Conservation (phyloP, 768 basidiomycete species). For the Kwoniella botswanensis region DNA sequence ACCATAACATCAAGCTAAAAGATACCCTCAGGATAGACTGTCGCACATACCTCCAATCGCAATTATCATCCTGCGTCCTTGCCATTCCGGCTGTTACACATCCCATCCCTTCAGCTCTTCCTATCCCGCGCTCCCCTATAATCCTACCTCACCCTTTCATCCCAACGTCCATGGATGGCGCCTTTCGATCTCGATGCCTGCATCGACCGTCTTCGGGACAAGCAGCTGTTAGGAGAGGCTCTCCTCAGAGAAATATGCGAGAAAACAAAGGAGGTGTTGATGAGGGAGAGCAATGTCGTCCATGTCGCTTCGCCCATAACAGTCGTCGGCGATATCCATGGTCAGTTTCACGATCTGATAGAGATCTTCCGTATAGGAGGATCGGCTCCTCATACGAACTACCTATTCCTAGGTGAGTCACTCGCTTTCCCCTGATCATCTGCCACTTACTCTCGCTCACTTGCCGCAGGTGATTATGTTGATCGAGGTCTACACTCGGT, state of each 20-base stretch:
- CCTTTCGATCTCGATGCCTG: constrained; percentile 94
- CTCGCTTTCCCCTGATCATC: not conserved
- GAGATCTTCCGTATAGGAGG: constrained; percentile 99
- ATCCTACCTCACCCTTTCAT: not conserved
- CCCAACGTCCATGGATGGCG: constrained; percentile 41
- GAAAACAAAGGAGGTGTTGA: constrained; percentile 98
- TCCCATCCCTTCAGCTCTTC: no score
- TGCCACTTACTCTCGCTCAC: not conserved
- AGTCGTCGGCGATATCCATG: constrained; percentile 98
- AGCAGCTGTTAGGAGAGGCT: constrained; percentile 93
- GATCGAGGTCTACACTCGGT: constrained; percentile 97
- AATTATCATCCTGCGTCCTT: no score
- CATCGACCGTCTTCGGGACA: constrained; percentile 84
- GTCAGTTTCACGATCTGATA: constrained; percentile 98
- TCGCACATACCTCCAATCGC: no score
- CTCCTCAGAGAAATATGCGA: constrained; percentile 98
- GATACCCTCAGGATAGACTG: no score
- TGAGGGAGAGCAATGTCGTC: constrained; percentile 98
- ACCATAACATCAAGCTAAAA: no score
- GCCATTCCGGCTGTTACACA: no score
- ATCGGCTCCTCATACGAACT: constrained; percentile 94
- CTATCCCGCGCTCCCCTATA: no score
- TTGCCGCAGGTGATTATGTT: constrained; percentile 87
- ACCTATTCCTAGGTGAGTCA: constrained; percentile 88
- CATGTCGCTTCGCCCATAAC: constrained; percentile 96